phyloP scores from a whole-genome alignment of 805 yeast genomes.

The Metschnikowia lochheadii region DNA sequence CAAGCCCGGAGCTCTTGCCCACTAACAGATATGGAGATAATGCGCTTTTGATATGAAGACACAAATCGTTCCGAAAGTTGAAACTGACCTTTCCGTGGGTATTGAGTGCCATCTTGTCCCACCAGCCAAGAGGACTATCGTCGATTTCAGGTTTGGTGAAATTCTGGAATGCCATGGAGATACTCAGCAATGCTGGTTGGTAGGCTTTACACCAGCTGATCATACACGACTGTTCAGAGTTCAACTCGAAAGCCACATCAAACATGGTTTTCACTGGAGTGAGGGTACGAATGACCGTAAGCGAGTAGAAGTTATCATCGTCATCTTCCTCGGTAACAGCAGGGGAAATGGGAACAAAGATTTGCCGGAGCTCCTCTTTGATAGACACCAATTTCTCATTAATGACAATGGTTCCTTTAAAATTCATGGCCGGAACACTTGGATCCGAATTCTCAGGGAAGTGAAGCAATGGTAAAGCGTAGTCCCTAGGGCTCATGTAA shows the following conservation, averaged over 20 bases:
- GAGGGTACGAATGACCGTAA: constrained; percentile 56
- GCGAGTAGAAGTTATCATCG: constrained; percentile 51
- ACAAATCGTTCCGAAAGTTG: constrained; percentile 48
- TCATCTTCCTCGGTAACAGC: constrained; percentile 24
- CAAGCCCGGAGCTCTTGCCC: constrained; percentile 60
- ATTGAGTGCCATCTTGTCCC: constrained; percentile 52
- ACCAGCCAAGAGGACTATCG: constrained; percentile 45
- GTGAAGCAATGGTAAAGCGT: constrained; percentile 45
- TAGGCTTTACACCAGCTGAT: constrained; percentile 64
- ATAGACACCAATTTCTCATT: constrained; percentile 51
- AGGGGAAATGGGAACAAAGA: constrained; percentile 58
- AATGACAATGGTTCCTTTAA: constrained; percentile 47
- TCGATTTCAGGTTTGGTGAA: constrained; percentile 44
- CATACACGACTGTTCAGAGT: constrained; percentile 45
- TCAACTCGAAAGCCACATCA: constrained; percentile 44
- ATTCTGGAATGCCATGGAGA: constrained; percentile 38
- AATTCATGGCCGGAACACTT: constrained; percentile 23
- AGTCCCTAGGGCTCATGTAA: constrained; percentile 25
- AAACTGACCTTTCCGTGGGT: constrained; percentile 52
- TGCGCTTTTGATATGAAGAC: constrained; percentile 60
- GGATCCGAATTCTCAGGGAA: constrained; percentile 37
- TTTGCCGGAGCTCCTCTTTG: constrained; percentile 42
- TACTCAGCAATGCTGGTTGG: constrained; percentile 56
- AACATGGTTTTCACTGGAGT: constrained; percentile 57
- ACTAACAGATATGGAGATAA: constrained; percentile 53